Percentiles rank a stretch among this genome's conserved stretches.
These are phyloP conservation scores for Parasitella parasitica DNA, from an alignment of 371 early-diverging fungal genomes.

Conservation along the genomic window DNA sequence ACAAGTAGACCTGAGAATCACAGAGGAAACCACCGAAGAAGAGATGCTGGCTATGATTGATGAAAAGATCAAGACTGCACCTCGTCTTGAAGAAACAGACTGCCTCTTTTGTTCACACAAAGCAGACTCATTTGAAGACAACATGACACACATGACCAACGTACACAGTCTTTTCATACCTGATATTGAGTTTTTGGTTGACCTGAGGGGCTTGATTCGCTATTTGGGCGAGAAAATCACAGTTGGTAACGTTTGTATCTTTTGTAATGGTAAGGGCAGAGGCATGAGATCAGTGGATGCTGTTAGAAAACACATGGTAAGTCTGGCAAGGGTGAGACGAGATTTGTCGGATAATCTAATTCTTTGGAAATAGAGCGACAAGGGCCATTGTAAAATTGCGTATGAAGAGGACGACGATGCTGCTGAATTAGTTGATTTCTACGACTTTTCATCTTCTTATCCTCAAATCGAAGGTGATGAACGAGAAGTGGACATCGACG, in stretches of 20 bases:
- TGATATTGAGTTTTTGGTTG: conserved; percentile 90
- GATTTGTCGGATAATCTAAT: not conserved
- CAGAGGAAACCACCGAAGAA: conserved; percentile 48
- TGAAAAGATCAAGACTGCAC: conserved; percentile 68
- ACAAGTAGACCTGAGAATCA: conserved; percentile 53
- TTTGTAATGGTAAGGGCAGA: conserved; percentile 92
- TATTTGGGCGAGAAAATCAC: conserved; percentile 94
- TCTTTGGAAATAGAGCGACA: conserved; percentile 58
- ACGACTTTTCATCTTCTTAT: conserved; percentile 74
- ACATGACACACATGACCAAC: conserved; percentile 89
- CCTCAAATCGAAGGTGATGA: conserved; percentile 46
- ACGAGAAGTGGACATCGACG: conserved; percentile 58
- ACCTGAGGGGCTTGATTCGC: conserved; percentile 82
- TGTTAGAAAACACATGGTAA: conserved; percentile 92
- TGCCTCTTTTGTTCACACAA: conserved; percentile 83
- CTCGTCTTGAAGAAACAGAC: conserved; percentile 66
- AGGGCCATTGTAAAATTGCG: conserved; percentile 93
- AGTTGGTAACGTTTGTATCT: conserved; percentile 86
- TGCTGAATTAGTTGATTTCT: conserved; percentile 89
- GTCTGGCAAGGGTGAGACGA: conserved; percentile 1
- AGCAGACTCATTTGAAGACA: conserved; percentile 71
- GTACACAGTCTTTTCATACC: conserved; percentile 95
- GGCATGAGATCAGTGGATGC: conserved; percentile 85
- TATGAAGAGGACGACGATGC: conserved; percentile 91
- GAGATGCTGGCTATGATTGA: conserved; percentile 62